Conservation (phyloP, 2,329 filamentous ascomycete species). For the Cordyceps fumosorosea region DNA sequence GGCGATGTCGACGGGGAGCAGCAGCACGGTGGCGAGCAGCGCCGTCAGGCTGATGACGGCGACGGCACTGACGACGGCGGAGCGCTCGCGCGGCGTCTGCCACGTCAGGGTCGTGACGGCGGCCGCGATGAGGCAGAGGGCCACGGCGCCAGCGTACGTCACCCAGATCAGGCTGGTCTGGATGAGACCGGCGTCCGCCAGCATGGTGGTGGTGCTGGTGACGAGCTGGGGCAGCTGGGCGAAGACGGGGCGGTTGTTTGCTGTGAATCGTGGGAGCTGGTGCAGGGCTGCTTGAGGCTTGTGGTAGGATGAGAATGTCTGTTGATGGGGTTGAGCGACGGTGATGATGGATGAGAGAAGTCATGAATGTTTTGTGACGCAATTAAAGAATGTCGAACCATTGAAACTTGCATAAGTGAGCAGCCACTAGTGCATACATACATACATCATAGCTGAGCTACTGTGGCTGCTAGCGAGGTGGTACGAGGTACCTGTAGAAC, state of each 20-base stretch:
- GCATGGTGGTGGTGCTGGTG: constrained; percentile 18
- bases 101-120: constrained; percentile 86
- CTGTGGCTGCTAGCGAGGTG: not conserved
- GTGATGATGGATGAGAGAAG: not conserved
- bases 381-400: constrained; percentile 5
- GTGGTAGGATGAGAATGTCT: not conserved
- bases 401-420: constrained; percentile 7
- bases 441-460: not conserved
- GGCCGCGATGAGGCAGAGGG: constrained; percentile 67
- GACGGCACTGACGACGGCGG: constrained; percentile 71
- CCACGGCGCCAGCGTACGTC: constrained; percentile 78
- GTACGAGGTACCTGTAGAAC: no score
- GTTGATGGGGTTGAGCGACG: not conserved
- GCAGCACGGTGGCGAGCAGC: constrained; percentile 82
- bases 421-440: not conserved
- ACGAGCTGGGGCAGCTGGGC: not conserved
- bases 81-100: constrained; percentile 82
- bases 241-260: not conserved
- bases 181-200: constrained; percentile 53
- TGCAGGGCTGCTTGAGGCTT: not conserved
- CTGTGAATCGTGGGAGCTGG: not conserved
- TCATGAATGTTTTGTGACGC: constrained; percentile 12
- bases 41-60: constrained; percentile 82
- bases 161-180: constrained; percentile 93
- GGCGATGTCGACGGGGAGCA: constrained; percentile 92